These are phyloP conservation scores for Tetradesmus lagerheimii DNA, from an alignment of 139 green algal species.

Conservation along the genomic window DNA sequence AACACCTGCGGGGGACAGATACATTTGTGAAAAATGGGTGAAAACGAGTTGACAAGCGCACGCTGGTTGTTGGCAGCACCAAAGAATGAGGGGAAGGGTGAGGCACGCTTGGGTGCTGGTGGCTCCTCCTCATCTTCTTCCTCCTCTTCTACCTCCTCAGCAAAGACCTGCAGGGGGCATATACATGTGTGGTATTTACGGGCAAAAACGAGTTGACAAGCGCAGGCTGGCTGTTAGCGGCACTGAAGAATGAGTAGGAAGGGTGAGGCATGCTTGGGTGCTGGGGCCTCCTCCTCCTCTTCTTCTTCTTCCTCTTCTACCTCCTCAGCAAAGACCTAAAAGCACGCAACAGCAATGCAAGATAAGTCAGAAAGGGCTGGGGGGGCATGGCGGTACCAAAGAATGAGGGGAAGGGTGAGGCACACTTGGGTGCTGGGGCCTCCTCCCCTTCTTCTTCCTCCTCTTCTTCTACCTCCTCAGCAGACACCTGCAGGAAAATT, in stretches of 20 bases:
- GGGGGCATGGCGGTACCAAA: neutral
- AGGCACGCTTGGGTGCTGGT: no score
- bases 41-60: no score
- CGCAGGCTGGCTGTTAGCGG: no score
- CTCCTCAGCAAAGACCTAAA: neutral
- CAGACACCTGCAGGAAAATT: neutral
- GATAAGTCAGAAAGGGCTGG: no score
- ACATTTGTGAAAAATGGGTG: neutral
- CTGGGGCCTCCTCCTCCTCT: constrained; percentile 7
- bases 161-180: neutral
- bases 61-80: no score
- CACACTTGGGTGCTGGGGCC: neutral
- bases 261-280: neutral
- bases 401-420: constrained; percentile 27
- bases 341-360: no score
- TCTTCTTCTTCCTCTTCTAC: constrained; percentile 17
- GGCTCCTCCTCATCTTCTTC: no score
- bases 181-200: neutral
- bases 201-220: no score
- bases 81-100: no score
- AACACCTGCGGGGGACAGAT: neutral
- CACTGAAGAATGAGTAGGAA: neutral
- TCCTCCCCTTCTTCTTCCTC: constrained; percentile 26
- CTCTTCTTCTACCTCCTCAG: neutral
- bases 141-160: neutral